phyloP scores from a whole-genome alignment of 345 rosid species.

The Pugionium dolabratum region DNA sequence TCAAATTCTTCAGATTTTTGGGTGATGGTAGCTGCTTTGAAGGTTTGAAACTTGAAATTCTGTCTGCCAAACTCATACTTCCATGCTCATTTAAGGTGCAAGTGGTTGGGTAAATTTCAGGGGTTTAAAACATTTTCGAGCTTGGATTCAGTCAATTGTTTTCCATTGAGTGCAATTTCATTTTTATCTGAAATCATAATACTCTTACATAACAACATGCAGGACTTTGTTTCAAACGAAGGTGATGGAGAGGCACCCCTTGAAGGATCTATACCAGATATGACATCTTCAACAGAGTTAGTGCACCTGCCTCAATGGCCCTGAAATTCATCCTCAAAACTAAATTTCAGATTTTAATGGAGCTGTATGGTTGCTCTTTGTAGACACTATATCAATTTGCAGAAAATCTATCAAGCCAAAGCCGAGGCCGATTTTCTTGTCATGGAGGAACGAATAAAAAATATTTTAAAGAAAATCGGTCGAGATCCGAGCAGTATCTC shows the following conservation, averaged over 20 bases:
- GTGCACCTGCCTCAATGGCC: constrained; percentile 33
- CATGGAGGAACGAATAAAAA: constrained; percentile 63
- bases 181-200: constrained; percentile 5
- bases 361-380: constrained; percentile 28
- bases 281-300: constrained; percentile 99
- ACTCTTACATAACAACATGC: constrained; percentile 17
- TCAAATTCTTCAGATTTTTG: constrained; percentile 82
- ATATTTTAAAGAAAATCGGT: constrained; percentile 70
- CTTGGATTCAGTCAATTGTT: neutral
- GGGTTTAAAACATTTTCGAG: neutral
- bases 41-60: constrained; percentile 56
- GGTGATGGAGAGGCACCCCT: constrained; percentile 92
- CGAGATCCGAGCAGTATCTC: constrained; percentile 69
- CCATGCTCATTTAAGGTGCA: constrained; percentile 9
- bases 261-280: constrained; percentile 98
- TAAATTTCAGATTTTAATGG: constrained; percentile 24
- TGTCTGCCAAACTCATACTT: constrained; percentile 7
- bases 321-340: constrained; percentile 5
- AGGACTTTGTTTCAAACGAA: constrained; percentile 91
- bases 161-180: neutral
- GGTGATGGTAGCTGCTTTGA: constrained; percentile 97
- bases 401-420: constrained; percentile 85
- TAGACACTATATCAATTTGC: constrained; percentile 86
- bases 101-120: neutral
- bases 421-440: constrained; percentile 88